A percentile compares a stretch with the other conserved stretches of the same genome.
Conservation (phyloP, 2,329 filamentous ascomycete species). For the Penicillium sp. region DNA sequence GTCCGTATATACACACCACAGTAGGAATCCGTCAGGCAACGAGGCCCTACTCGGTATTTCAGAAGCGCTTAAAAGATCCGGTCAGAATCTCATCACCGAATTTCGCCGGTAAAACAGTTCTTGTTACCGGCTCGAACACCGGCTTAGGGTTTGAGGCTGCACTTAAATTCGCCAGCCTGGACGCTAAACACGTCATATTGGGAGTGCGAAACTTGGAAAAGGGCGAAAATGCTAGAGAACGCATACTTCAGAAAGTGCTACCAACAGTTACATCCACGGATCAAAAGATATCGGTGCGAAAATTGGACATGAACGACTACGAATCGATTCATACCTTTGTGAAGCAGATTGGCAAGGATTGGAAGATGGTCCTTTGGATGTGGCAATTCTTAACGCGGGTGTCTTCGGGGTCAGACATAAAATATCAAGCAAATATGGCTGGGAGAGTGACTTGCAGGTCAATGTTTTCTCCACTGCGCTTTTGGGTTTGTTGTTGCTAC, state of each 20-base stretch:
- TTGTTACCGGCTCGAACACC: conserved; percentile 45
- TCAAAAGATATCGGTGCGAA: background rate
- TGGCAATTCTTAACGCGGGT: conserved; percentile 1
- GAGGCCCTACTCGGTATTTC: background rate
- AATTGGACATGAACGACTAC: conserved; percentile 1
- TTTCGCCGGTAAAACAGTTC: conserved; percentile 29
- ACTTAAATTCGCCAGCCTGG: conserved; percentile 38
- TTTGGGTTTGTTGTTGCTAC: conserved; percentile 1
- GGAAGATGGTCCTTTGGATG: background rate
- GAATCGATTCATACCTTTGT: conserved; percentile 5
- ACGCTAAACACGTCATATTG: conserved; percentile 40
- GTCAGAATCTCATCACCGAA: background rate
- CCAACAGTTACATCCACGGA: background rate
- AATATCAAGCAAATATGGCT: background rate
- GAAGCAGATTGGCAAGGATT: background rate
- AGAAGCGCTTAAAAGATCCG: background rate
- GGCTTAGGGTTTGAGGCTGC: conserved; percentile 46
- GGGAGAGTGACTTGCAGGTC: conserved; percentile 6
- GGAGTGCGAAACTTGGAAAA: conserved; percentile 39
- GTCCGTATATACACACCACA: too few species aligned
- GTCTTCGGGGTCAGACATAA: background rate
- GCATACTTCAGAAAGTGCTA: background rate
- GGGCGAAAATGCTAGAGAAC: conserved; percentile 20
- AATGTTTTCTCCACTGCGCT: conserved; percentile 5
- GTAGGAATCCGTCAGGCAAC: too few species aligned